Base-by-base conservation (phyloP, 148 eudicot genomes). In the Cornus suecica region DNA sequence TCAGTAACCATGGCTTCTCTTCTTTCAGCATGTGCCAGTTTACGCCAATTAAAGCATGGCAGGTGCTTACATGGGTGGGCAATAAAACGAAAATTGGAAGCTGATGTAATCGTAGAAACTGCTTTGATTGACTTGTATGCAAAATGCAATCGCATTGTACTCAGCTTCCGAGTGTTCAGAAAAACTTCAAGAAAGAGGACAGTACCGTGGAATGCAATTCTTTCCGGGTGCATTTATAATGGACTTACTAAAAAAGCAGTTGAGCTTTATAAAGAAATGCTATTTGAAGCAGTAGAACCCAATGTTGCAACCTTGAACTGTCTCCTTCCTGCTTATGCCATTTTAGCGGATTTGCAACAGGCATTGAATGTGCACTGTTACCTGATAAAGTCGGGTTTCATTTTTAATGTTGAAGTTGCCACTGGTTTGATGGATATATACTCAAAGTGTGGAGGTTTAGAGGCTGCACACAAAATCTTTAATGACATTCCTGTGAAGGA, bases 91-190 rank as follows among this genome's bases (percentile, higher is more conserved):
- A 68, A 85, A 37, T 78, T 87, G n/a, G 84, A 82, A 23, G 23
- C 73, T 45, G 89, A 88, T 80, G 88, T 85, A 26, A 84, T 86
- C 65, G 83, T 88, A 41, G 87, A 85, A 79, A 89, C 97, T 71
- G 84, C 91, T 16, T 71, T 91, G 71, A 82, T 91, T 68, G 91
- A 89, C 75, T 80, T 91, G 86, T 91, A 91, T 73, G 91, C 90
- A 26, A 89, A 91, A 64, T 91, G 93, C 78, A 77, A 76, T 20
- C 26, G 74, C 69, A 24, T 89, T 27, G 29, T 23, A 65, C 76
- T 65, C 45, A 79, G 90, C 78, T 75, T 75, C 26, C 71, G 67
- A 69, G 87, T 89, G 60, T 86, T 89, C 42, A 58, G 61, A 2
- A 77, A 37, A 73, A 84, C 87, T 64, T 87, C 86, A 45, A 83